Conservation (phyloP, 2,329 filamentous ascomycete species). For the Phaeoacremonium minimum region DNA sequence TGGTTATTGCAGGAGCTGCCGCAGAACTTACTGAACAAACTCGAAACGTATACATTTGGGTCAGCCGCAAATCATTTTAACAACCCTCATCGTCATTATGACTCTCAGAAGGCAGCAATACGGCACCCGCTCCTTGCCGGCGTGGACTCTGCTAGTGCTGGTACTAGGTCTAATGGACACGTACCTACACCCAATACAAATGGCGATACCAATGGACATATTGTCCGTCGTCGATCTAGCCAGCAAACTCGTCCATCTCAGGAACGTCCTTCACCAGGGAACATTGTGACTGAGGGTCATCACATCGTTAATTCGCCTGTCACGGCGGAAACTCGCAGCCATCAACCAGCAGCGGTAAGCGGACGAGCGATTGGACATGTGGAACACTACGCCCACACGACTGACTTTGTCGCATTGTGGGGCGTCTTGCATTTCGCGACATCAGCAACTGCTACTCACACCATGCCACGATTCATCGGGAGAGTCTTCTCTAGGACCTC, state of each 20-base stretch:
- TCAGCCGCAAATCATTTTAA: slow-evolving; percentile 80
- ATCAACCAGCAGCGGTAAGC: slow-evolving; percentile 22
- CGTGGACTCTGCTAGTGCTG: slow-evolving; percentile 22
- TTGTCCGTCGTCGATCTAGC: not conserved
- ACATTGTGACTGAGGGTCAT: too few relatives aligned
- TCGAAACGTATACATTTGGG: slow-evolving; percentile 77
- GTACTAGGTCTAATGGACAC: not conserved
- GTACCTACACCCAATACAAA: not conserved
- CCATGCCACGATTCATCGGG: slow-evolving; percentile 57
- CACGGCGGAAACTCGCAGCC: not conserved
- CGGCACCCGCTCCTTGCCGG: slow-evolving; percentile 24
- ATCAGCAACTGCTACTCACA: slow-evolving; percentile 30
- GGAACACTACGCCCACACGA: slow-evolving; percentile 74
- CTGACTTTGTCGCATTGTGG: slow-evolving; percentile 71
- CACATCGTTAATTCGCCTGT: not conserved
- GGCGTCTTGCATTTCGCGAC: slow-evolving; percentile 66
- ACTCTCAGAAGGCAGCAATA: slow-evolving; percentile 35
- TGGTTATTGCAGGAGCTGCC: slow-evolving; percentile 72
- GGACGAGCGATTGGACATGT: slow-evolving; percentile 62
- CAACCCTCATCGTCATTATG: slow-evolving; percentile 57
- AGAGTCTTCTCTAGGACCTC: slow-evolving; percentile 53
- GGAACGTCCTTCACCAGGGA: slow-evolving; percentile 2
- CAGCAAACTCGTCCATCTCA: slow-evolving; percentile 1
- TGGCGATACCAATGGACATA: not conserved
- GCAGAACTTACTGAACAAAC: slow-evolving; percentile 58